phyloP scores from a whole-genome alignment of 1,139 yeast genomes.

The Geotrichum klebahnii region DNA sequence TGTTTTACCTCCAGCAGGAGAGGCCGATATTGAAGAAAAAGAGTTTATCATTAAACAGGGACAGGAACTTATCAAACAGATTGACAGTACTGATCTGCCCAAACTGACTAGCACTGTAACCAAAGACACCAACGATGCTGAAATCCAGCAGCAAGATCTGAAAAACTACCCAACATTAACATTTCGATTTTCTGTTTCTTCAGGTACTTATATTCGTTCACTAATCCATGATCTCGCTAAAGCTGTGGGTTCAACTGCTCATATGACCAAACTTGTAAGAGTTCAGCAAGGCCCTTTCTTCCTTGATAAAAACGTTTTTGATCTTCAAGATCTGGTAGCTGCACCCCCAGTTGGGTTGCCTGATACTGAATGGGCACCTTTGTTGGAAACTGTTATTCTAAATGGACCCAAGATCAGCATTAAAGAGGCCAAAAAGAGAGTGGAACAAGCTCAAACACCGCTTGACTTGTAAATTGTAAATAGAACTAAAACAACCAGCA shows the following conservation, averaged over 20 bases:
- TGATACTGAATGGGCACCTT: conserved; percentile 11
- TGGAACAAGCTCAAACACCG: background rate
- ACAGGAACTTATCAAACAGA: background rate
- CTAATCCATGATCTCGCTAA: conserved; percentile 83
- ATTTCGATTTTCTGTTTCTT: conserved; percentile 73
- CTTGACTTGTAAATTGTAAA: background rate
- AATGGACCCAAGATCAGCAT: background rate
- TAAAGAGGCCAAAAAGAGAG: background rate
- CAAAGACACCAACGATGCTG: background rate
- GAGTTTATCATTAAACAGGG: conserved; percentile 1
- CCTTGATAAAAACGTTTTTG: conserved; percentile 65
- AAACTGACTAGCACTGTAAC: background rate
- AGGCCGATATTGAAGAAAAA: conserved; percentile 40
- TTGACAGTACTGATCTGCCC: background rate
- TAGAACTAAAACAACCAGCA: background rate
- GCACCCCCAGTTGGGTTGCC: background rate
- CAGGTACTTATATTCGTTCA: conserved; percentile 95
- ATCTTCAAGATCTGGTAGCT: conserved; percentile 52
- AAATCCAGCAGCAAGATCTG: too few species aligned
- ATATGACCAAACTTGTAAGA: conserved; percentile 81
- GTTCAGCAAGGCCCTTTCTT: conserved; percentile 79
- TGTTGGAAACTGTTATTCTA: background rate
- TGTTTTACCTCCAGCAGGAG: conserved; percentile 44
- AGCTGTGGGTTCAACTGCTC: conserved; percentile 74
- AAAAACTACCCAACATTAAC: conserved; percentile 42